Evolutionary conservation across 1,284 basidiomycete species (phyloP), one percentile per base, ranked within the genome.

Genomic region (Microbotryum scabiosae): DNA sequence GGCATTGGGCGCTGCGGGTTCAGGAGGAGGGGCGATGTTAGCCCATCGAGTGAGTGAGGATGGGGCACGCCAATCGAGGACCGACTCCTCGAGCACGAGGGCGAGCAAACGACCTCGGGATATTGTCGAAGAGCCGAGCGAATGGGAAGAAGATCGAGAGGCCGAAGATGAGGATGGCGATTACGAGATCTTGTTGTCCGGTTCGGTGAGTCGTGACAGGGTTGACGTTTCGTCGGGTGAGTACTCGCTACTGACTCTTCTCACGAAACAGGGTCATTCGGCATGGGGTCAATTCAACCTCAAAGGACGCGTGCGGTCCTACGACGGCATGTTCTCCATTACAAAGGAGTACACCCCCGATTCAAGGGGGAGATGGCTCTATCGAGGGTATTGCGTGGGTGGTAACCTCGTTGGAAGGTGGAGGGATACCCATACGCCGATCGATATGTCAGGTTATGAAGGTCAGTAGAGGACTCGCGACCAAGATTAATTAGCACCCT

Each of bases 281-380:
- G 69, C 69, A 12, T 70, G 69, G 69, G 69, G 69, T 2, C 67
- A 70, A 43, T 70, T 70, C 45, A 51, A 64, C 21, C 57, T 70
- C 47, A 64, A 63, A 36, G 69, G 69, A 7, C 59, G 69, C 5
- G 62, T 70, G 1, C 50, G 68, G n/a, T 45, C 62, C 4, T 67
- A 59, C 51, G 63, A 68, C 53, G 69, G 69, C 49, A 61, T 69
- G 63, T 68, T 70, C 51, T 57, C 58, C 6, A 57, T 70, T 59
- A 57, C 62, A 44, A 70, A 70, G 53, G 63, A 70, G 53, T 70
- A 70, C 51, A 67, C 67, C 43, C 65, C 69, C 23, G 69, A 70
- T 53, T 59, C 54, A 10, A 49, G 65, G 14, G 68, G 68, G 1
- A 44, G 67, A 41, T 70, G 68, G 68, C 51, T 65, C 28, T 70